Evolutionary conservation across 495 filamentous ascomycete genomes (phyloP).

Genomic region (Cryomyces minteri): DNA sequence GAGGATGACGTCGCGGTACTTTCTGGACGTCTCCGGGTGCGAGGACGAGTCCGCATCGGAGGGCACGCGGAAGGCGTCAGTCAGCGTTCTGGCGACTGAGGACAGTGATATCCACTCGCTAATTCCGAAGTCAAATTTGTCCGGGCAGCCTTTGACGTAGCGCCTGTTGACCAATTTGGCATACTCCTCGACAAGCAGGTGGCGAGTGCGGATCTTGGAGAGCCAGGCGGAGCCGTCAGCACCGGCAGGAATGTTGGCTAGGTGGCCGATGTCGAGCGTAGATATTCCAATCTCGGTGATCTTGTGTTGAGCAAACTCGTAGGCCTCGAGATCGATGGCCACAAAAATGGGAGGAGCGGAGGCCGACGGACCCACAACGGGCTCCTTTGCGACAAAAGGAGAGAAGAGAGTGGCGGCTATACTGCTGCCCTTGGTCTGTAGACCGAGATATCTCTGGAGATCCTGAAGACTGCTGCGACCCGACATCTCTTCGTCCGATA

Average conservation of each 20-base stretch:
- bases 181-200: slow-evolving; percentile 3
- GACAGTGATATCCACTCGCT: neutral
- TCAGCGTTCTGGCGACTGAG: neutral
- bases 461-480: too few species aligned
- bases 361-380: too few species aligned
- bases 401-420: too few species aligned
- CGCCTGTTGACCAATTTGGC: slow-evolving; percentile 1
- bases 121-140: slow-evolving; percentile 5
- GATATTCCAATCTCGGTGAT: slow-evolving; percentile 8
- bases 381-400: too few species aligned
- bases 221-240: neutral
- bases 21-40: neutral
- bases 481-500: too few species aligned
- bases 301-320: slow-evolving; percentile 5
- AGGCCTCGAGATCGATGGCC: slow-evolving; percentile 8
- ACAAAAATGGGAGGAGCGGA: slow-evolving; percentile 1
- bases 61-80: neutral
- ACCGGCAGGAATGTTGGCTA: neutral
- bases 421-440: too few species aligned
- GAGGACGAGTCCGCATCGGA: neutral
- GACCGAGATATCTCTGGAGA: too few species aligned
- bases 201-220: slow-evolving; percentile 2
- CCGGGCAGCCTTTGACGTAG: slow-evolving; percentile 6
- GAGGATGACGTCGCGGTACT: neutral
- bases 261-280: slow-evolving; percentile 3